phyloP scores from a whole-genome alignment of 2,329 filamentous ascomycete species.

The Aspergillus ochraceus region DNA sequence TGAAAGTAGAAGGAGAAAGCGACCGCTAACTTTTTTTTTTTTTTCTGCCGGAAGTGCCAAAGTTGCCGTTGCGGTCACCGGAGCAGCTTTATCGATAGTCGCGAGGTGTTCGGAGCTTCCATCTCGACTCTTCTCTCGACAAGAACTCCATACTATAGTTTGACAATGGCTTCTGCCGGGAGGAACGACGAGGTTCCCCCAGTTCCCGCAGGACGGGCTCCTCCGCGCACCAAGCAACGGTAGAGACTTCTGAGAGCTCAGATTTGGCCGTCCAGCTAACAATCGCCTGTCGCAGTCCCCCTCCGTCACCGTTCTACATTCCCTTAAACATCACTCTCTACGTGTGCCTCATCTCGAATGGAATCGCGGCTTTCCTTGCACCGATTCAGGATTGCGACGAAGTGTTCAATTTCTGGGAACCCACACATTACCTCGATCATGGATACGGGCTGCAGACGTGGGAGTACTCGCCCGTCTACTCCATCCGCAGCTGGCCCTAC shows the following conservation, averaged over 20 bases:
- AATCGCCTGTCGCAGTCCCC: conserved; percentile 22
- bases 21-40: conserved; percentile 22
- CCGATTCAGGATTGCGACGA: conserved; percentile 98
- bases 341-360: conserved; percentile 71
- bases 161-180: conserved; percentile 20
- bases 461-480: conserved; percentile 96
- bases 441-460: conserved; percentile 94
- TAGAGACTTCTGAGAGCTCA: conserved; percentile 13
- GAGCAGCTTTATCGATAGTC: conserved; percentile 31
- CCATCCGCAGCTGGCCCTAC: conserved; percentile 95
- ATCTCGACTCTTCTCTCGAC: neutral
- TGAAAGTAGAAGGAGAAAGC: conserved; percentile 3
- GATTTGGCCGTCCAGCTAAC: neutral
- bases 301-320: conserved; percentile 57
- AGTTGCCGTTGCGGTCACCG: conserved; percentile 29
- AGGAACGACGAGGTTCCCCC: conserved; percentile 13
- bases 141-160: neutral
- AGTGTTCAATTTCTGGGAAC: conserved; percentile 99
- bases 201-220: neutral
- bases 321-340: conserved; percentile 77
- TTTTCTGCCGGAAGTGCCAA: conserved; percentile 29
- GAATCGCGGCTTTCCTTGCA: conserved; percentile 75
- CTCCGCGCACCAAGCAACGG: conserved; percentile 28
- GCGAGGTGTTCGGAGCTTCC: neutral
- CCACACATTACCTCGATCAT: conserved; percentile 88